Evolutionary conservation across 306 rosid species (phyloP).

Genomic region (Lathyrus aphaca): DNA sequence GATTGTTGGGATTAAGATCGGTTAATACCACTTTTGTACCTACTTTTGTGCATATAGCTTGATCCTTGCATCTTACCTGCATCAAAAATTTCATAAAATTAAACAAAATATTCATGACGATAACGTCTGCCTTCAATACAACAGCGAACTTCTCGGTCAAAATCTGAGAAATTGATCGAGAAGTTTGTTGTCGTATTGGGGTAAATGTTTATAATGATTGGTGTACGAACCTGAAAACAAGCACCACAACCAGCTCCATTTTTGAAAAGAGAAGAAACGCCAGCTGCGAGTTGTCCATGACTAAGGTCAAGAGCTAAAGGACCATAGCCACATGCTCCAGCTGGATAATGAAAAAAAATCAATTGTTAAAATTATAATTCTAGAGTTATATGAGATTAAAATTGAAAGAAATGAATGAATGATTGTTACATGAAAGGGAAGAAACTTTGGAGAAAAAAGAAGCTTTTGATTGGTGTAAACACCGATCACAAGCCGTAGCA

Average conservation of each 20-base stretch:
- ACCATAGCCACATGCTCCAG: slow-evolving; percentile 96
- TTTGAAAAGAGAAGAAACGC: slow-evolving; percentile 63
- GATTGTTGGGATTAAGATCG: slow-evolving; percentile 63
- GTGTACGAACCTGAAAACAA: slow-evolving; percentile 66
- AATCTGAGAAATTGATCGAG: too few species aligned
- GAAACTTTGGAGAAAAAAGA: slow-evolving; percentile 57
- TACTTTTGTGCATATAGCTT: slow-evolving; percentile 48
- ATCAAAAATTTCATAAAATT: slow-evolving; percentile 1
- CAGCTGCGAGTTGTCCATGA: slow-evolving; percentile 70
- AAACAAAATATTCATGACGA: too few species aligned
- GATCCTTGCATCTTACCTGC: slow-evolving; percentile 84
- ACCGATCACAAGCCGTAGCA: slow-evolving; percentile 73
- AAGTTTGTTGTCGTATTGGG: too few species aligned
- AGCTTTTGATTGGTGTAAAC: slow-evolving; percentile 64
- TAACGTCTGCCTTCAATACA: too few species aligned
- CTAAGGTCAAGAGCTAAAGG: slow-evolving; percentile 57
- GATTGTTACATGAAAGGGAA: slow-evolving; percentile 65
- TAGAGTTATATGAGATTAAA: neutral
- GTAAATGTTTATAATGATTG: neutral
- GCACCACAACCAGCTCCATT: slow-evolving; percentile 91
- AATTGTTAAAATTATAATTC: neutral
- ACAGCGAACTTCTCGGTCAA: too few species aligned
- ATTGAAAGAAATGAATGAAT: neutral
- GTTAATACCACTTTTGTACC: slow-evolving; percentile 71
- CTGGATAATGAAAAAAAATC: slow-evolving; percentile 45